Conservation (phyloP, 768 basidiomycete species). For the Leccinum ochraceum region DNA sequence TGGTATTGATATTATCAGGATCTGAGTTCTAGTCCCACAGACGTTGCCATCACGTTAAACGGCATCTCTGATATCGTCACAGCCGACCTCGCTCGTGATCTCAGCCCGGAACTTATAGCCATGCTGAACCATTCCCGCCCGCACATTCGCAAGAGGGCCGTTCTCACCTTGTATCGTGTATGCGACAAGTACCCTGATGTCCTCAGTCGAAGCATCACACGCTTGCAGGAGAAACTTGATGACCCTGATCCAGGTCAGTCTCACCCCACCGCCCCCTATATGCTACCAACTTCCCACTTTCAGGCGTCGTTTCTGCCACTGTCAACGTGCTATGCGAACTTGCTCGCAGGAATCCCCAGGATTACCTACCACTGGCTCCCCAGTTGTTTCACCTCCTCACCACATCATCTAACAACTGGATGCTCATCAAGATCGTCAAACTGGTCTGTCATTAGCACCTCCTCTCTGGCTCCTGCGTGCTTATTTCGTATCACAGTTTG, state of each 20-base stretch:
- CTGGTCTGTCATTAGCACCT: constrained; percentile 53
- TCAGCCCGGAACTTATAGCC: constrained; percentile 78
- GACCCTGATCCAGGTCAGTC: constrained; percentile 68
- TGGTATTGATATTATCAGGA: constrained; percentile 52
- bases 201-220: constrained; percentile 58
- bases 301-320: constrained; percentile 91
- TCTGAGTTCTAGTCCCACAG: constrained; percentile 71
- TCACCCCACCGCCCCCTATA: neutral
- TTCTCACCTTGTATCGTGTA: constrained; percentile 80
- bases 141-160: constrained; percentile 86
- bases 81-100: constrained; percentile 86
- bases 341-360: constrained; percentile 73
- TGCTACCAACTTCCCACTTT: neutral
- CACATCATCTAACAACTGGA: constrained; percentile 97
- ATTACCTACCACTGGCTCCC: constrained; percentile 86
- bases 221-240: constrained; percentile 79
- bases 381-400: constrained; percentile 92
- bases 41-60: constrained; percentile 74
- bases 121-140: constrained; percentile 91
- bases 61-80: constrained; percentile 86
- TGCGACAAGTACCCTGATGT: constrained; percentile 83
- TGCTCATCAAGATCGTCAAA: constrained; percentile 99
- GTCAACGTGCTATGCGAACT: constrained; percentile 95
- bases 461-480: neutral
- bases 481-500: constrained; percentile 62